Evolutionary conservation across 352 stramenopile genomes (phyloP), one percentile per base, ranked within the genome.

Genomic region (Phytophthora colocasiae): DNA sequence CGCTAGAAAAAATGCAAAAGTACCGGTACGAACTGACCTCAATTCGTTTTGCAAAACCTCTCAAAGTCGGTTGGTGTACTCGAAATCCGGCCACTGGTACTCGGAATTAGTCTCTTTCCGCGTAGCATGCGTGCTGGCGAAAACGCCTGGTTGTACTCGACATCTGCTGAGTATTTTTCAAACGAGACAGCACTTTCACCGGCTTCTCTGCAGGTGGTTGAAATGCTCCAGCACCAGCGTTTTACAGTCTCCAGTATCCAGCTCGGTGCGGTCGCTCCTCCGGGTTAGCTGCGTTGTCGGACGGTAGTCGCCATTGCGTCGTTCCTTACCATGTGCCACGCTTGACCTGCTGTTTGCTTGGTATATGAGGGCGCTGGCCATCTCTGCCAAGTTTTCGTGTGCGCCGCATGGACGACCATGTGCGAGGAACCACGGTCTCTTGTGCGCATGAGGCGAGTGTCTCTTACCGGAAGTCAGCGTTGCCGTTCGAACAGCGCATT

Each of bases 401-500:
- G 49, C 44, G 66, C 66, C 66, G 48, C 53, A 69, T 73, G 66
- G 51, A 31, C 51, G 17, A 24, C 52, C 66, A 69, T 73, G 59
- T 73, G 66, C 58, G 49, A 38, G 11, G 45, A 4, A 6, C 31
- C 40, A 46, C 11, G 31, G 65, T 65, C 59, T 73, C 66, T 74
- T 41, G 43, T 26, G 1, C 65, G 17, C 29, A 24, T 2, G 3
- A 12, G 11, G n/a, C 26, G 51, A 62, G 31, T 66, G 60, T 74
- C 66, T 74, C 66, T 69, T 70, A 74, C 60, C 58, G 34, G 52
- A 41, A n/a, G 47, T 44, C 51, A 59, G n/a, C 58, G 58, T 49
- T 59, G 58, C 48, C 39, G 51, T 70, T 70, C 66, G 66, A 73
- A 73, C 53, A 69, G 58, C 64, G 34, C 41, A 58, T 22, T 62